phyloP scores from a whole-genome alignment of 2,329 filamentous ascomycete genomes.

The Microsporum ferrugineum region DNA sequence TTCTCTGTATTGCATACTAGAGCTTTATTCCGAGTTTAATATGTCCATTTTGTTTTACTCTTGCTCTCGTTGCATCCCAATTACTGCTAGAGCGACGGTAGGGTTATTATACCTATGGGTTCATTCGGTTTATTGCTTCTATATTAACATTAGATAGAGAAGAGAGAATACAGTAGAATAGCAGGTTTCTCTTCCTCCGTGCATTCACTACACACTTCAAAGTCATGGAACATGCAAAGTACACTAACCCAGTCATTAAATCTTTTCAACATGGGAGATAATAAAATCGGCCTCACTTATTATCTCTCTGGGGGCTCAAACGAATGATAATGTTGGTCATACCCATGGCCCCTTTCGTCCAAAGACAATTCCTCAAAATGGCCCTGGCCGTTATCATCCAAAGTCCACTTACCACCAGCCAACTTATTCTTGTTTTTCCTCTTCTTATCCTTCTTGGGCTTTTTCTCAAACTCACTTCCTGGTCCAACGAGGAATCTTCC shows the following conservation, averaged over 20 bases:
- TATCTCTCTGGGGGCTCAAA: not conserved
- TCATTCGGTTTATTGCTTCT: not conserved
- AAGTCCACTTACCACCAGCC: not conserved
- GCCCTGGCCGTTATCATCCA: not conserved
- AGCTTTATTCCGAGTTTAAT: not conserved
- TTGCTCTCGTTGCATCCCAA: not conserved
- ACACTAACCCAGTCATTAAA: not conserved
- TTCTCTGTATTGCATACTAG: not conserved
- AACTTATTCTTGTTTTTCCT: constrained; percentile 5
- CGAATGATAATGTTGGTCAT: not conserved
- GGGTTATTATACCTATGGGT: not conserved
- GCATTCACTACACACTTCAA: not conserved
- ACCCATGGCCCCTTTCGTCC: not conserved
- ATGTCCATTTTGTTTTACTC: not conserved
- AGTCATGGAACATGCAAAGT: not conserved
- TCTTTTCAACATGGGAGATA: not conserved
- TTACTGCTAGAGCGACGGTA: not conserved
- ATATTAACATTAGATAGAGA: not conserved
- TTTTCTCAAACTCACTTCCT: constrained; percentile 23
- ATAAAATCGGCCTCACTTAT: not conserved
- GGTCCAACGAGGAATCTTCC: constrained; percentile 24
- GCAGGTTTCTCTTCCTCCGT: not conserved
- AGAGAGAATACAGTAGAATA: not conserved
- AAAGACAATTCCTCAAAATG: not conserved
- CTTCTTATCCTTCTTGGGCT: constrained; percentile 12